Conservation (phyloP, 495 filamentous ascomycete species). For the Lasiosphaeria ovina region DNA sequence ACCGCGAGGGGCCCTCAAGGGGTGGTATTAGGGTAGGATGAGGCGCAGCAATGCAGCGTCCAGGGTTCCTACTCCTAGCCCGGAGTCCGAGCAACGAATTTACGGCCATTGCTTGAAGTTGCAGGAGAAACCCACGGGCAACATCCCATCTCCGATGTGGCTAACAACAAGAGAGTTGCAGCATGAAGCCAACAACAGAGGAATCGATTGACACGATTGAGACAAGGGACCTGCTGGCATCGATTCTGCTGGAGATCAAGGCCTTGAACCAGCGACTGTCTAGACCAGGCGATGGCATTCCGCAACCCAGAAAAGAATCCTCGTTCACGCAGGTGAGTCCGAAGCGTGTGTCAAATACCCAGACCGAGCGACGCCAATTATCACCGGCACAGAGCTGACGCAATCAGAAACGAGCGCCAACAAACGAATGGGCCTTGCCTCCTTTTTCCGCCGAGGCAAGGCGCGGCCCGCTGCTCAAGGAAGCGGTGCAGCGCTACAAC, state of each 20-base stretch:
- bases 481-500: slow-evolving; percentile 5
- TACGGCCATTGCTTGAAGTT: no score
- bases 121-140: no score
- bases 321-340: background rate
- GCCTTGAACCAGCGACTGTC: background rate
- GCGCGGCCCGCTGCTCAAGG: slow-evolving; percentile 3
- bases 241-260: background rate
- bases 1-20: no score
- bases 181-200: background rate
- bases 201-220: background rate
- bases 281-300: background rate
- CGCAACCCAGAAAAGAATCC: background rate
- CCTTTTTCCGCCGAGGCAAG: background rate
- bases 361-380: no score
- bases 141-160: no score
- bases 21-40: no score
- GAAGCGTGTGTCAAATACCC: background rate
- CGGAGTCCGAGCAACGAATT: no score
- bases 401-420: background rate
- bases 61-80: no score
- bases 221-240: background rate
- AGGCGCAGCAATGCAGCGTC: no score
- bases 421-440: background rate
- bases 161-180: background rate
- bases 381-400: background rate